These are phyloP conservation scores for Rhodomyrtus tomentosa DNA, from an alignment of 345 rosid species.

Conservation along the genomic window DNA sequence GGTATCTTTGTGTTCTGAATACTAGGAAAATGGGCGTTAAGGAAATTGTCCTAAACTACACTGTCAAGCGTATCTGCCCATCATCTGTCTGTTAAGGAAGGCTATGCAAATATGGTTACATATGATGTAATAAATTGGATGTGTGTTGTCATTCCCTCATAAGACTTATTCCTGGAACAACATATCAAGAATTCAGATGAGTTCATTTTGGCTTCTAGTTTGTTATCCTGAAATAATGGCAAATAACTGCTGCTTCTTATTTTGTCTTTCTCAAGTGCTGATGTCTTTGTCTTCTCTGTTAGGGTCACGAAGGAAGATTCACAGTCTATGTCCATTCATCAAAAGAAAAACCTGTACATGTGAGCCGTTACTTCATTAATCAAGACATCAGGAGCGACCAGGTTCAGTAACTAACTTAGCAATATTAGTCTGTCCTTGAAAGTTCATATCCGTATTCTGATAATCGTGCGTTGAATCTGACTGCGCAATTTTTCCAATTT, in stretches of 20 bases:
- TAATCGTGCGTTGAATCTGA: neutral
- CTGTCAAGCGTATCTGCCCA: neutral
- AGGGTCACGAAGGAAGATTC: conserved; percentile 85
- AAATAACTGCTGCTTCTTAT: neutral
- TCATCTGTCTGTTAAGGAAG: neutral
- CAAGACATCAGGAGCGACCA: conserved; percentile 62
- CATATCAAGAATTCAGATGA: neutral
- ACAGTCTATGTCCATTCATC: conserved; percentile 79
- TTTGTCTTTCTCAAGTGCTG: neutral
- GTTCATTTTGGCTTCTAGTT: neutral
- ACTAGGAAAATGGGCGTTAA: neutral
- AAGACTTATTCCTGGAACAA: neutral
- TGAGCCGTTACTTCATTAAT: conserved; percentile 64
- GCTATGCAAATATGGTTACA: neutral
- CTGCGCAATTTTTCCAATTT: neutral
- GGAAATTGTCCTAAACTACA: neutral
- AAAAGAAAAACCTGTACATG: conserved; percentile 53
- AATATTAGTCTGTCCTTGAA: neutral
- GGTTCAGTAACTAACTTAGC: conserved; percentile 18
- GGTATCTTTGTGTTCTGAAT: neutral
- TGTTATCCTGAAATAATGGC: neutral
- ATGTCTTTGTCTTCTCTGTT: neutral
- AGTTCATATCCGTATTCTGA: neutral
- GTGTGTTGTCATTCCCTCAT: neutral
- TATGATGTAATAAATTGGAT: neutral